Evolutionary conservation across 129 eudicot species (phyloP).

Genomic region (Logfia minima): DNA sequence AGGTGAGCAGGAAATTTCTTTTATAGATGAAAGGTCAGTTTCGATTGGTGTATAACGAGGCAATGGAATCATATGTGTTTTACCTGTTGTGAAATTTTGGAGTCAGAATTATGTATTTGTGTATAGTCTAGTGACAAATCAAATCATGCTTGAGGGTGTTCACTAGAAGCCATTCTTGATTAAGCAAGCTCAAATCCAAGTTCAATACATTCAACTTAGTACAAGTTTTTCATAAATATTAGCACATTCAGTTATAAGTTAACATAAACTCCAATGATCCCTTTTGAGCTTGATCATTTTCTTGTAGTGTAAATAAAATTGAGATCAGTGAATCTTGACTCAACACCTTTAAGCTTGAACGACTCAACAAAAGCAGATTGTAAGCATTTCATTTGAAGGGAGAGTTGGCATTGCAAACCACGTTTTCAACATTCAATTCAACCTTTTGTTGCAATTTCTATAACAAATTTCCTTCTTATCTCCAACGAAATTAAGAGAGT

Average conservation of each 20-base stretch:
- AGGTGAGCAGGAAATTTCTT: conserved; percentile 14
- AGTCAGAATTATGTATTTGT: conserved; percentile 18
- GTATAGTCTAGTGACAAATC: conserved; percentile 24
- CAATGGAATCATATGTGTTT: conserved; percentile 2
- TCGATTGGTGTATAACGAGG: conserved; percentile 18
- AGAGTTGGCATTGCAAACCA: neutral
- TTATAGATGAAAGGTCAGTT: conserved; percentile 31
- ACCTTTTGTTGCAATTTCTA: neutral
- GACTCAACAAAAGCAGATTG: neutral
- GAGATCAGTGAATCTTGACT: neutral
- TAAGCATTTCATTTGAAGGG: neutral
- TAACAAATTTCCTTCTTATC: neutral
- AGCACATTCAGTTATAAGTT: too few species aligned
- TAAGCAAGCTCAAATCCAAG: neutral
- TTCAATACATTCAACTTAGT: neutral
- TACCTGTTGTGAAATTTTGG: conserved; percentile 33
- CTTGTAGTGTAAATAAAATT: neutral
- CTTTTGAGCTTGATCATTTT: neutral
- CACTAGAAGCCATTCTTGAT: neutral
- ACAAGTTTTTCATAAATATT: too few species aligned
- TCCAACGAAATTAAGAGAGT: neutral
- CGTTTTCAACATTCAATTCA: neutral
- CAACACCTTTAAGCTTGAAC: neutral
- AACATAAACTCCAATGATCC: neutral
- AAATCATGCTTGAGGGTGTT: neutral